Evolutionary conservation across 2,329 filamentous ascomycete genomes (phyloP), one percentile per base, ranked within the genome.

Genomic region (Hansfordia pulvinata): DNA sequence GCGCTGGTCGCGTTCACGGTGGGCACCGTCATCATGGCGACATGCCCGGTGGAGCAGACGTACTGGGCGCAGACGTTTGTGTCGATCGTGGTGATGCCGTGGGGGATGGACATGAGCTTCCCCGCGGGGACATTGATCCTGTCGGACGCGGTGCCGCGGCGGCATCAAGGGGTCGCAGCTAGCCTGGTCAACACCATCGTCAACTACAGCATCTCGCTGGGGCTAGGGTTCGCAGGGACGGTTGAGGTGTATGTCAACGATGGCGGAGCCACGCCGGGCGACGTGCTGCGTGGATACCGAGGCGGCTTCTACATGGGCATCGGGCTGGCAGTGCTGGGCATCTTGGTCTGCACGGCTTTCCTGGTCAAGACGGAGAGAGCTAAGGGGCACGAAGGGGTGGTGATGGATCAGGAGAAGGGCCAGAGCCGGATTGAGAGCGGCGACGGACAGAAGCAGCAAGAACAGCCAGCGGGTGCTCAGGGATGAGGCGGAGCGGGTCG

Each of bases 11-110:
- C 45, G 6, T 49, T 50, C 35, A 43, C 43, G 1, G 30, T 37
- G 20, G 46, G 45, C 17, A 38, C 39, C 15, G 35, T 40, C 6
- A 36, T 50, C 23, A 48, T 50, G 30, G 46, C 42, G 9, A 42
- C 47, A 30, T 44, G 56, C 3, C 62, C 63, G 1, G 50, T 61
- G 4, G 33, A 54, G 10, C 62, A 68, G 37, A 58, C 52, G 1
- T 72, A 70, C 40, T 71, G 67, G 67, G 52, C 50, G 13, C 57
- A 66, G 34, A 58, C 56, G 0, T 70, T 72, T 38, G 47, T 69
- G 10, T 54, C 52, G 7, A 49, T 59, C 12, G 8, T 69, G 17
- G 43, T 70, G 19, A 62, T 57, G 34, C 58, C 61, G 1, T 60
- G 50, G 39, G 61, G 62, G 3, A 67, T 67, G 62, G 65, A 72